phyloP scores from a whole-genome alignment of 495 filamentous ascomycete species.

The Penicillium soppii region DNA sequence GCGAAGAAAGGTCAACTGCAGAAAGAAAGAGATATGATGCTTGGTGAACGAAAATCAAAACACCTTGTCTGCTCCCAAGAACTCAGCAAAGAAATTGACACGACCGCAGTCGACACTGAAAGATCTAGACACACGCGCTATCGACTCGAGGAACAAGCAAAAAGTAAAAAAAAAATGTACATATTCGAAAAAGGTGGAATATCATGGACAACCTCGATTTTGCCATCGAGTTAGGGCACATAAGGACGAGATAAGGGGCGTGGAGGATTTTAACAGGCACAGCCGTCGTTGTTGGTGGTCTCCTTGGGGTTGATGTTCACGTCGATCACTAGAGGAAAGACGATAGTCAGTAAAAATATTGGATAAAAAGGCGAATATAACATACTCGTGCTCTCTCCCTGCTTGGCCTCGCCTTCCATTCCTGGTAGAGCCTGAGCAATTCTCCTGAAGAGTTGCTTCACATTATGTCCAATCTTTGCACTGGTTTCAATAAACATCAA shows the following conservation, averaged over 20 bases:
- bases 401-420: slow-evolving; percentile 84
- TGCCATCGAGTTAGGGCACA: slow-evolving; percentile 27
- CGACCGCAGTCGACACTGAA: slow-evolving; percentile 17
- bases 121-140: slow-evolving; percentile 33
- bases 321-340: slow-evolving; percentile 71
- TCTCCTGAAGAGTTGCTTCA: slow-evolving; percentile 92
- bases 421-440: slow-evolving; percentile 97
- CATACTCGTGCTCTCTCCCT: slow-evolving; percentile 63
- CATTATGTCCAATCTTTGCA: slow-evolving; percentile 96
- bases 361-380: slow-evolving; percentile 16
- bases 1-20: slow-evolving; percentile 11
- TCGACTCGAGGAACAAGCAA: slow-evolving; percentile 24
- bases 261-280: slow-evolving; percentile 62
- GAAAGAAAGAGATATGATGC: slow-evolving; percentile 22
- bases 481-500: slow-evolving; percentile 99
- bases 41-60: slow-evolving; percentile 22
- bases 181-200: slow-evolving; percentile 39
- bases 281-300: slow-evolving; percentile 72
- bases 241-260: slow-evolving; percentile 6
- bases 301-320: slow-evolving; percentile 82
- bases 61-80: slow-evolving; percentile 15
- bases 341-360: slow-evolving; percentile 16
- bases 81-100: slow-evolving; percentile 16
- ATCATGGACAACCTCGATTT: slow-evolving; percentile 42
- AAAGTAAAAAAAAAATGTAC: slow-evolving; percentile 38